Evolutionary conservation across 2,329 filamentous ascomycete species (phyloP).

Genomic region (Neonectria magnoliae): DNA sequence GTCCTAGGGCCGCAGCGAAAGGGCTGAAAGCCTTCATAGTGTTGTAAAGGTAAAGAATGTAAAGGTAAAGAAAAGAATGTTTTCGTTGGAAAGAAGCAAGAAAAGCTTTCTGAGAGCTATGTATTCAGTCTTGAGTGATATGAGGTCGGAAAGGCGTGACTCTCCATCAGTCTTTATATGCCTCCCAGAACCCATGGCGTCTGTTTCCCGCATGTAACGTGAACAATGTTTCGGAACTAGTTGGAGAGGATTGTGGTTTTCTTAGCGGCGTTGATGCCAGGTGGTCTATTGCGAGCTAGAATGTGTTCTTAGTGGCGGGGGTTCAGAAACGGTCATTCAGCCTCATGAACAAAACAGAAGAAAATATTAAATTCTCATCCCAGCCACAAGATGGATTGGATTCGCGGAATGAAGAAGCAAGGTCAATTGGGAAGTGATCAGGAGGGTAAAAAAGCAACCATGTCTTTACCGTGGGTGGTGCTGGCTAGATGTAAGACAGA

Average conservation of each 20-base stretch:
- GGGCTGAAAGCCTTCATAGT: constrained; percentile 17
- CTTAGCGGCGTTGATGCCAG: constrained; percentile 19
- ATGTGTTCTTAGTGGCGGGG: constrained; percentile 1
- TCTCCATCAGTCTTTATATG: constrained; percentile 28
- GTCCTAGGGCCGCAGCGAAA: constrained; percentile 47
- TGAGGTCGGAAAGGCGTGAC: background rate
- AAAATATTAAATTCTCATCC: background rate
- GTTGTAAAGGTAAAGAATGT: background rate
- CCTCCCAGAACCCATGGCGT: background rate
- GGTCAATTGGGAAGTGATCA: constrained; percentile 7
- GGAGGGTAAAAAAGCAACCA: constrained; percentile 4
- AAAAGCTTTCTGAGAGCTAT: constrained; percentile 2
- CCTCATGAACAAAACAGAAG: background rate
- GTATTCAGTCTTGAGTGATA: constrained; percentile 14
- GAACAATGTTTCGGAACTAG: constrained; percentile 20
- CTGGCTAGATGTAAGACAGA: constrained; percentile 28
- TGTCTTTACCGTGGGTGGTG: background rate
- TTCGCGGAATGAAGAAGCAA: background rate
- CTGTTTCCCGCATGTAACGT: constrained; percentile 14
- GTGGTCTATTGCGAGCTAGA: constrained; percentile 21
- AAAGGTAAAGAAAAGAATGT: background rate
- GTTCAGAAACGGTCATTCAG: constrained; percentile 8
- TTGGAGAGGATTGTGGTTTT: constrained; percentile 30
- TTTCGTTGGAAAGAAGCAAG: background rate
- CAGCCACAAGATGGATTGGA: constrained; percentile 2